phyloP scores from a whole-genome alignment of 768 basidiomycete genomes.

The Jaapia argillacea region DNA sequence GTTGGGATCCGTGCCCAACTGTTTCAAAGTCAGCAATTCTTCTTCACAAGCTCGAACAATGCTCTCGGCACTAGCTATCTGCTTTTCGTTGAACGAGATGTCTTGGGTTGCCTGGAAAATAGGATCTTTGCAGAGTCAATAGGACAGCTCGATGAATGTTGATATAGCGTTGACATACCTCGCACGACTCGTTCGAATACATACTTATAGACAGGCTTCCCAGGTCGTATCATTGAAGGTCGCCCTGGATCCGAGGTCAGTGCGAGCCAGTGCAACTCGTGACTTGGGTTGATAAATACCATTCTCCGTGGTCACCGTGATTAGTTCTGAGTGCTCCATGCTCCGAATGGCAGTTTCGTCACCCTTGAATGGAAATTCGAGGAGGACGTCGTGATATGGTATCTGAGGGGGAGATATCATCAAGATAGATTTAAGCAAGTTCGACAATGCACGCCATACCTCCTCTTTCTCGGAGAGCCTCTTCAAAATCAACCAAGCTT shows the following conservation, averaged over 20 bases:
- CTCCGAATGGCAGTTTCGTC: constrained; percentile 70
- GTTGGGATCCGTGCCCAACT: constrained; percentile 44
- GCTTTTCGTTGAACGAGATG: constrained; percentile 66
- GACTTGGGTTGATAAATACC: constrained; percentile 28
- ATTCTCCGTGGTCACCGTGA: constrained; percentile 67
- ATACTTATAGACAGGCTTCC: constrained; percentile 81
- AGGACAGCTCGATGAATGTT: constrained; percentile 2
- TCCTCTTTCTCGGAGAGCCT: constrained; percentile 60
- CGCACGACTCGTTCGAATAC: constrained; percentile 77
- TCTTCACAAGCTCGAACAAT: constrained; percentile 65
- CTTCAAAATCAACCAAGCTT: constrained; percentile 80
- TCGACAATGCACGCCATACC: constrained; percentile 15
- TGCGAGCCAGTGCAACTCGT: not conserved
- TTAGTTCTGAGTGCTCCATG: constrained; percentile 86
- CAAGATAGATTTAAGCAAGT: not conserved
- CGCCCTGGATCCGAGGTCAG: constrained; percentile 40
- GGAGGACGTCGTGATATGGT: constrained; percentile 71
- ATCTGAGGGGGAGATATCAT: constrained; percentile 34
- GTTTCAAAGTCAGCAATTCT: constrained; percentile 60
- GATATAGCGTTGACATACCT: constrained; percentile 33
- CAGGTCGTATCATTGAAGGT: constrained; percentile 76
- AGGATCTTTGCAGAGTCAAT: constrained; percentile 39
- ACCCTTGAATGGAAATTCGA: constrained; percentile 88
- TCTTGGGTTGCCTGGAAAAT: constrained; percentile 78
- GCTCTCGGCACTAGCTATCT: constrained; percentile 42